Conservation (phyloP, 2,329 filamentous ascomycete genomes). For the Talaromyces albobiverticillius region DNA sequence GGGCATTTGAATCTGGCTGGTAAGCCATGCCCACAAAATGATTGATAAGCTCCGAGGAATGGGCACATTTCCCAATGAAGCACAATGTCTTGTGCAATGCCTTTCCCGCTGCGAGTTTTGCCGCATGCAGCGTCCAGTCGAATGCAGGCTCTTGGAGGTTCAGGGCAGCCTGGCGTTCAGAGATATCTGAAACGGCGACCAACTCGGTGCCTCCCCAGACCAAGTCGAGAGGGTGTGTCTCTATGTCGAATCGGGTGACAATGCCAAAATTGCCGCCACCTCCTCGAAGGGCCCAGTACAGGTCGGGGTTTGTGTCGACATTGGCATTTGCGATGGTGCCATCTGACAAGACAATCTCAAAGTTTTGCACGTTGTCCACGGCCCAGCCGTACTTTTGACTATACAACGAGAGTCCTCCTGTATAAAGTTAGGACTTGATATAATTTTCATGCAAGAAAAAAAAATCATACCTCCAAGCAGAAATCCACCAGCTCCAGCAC, state of each 20-base stretch:
- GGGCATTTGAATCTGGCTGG: neutral
- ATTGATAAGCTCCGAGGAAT: neutral
- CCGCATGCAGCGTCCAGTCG: neutral
- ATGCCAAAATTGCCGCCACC: constrained; percentile 1
- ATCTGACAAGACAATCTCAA: neutral
- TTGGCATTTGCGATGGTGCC: neutral
- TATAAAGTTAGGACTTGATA: neutral
- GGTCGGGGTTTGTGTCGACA: neutral
- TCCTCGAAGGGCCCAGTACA: neutral
- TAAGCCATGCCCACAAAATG: neutral
- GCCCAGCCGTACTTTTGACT: neutral
- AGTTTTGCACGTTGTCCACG: neutral
- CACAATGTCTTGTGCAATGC: neutral
- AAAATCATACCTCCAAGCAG: neutral
- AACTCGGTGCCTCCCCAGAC: neutral
- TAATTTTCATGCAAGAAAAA: neutral
- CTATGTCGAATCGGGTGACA: neutral
- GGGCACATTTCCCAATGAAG: neutral
- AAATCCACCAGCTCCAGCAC: constrained; percentile 2
- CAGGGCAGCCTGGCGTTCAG: neutral
- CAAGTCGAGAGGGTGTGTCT: neutral
- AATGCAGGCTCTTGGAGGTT: neutral
- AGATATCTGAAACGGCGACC: neutral
- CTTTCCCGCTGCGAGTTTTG: neutral
- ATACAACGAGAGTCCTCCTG: neutral